Evolutionary conservation across 2,329 filamentous ascomycete genomes (phyloP), one percentile per base, ranked within the genome.

Genomic region (Curvularia sp.): DNA sequence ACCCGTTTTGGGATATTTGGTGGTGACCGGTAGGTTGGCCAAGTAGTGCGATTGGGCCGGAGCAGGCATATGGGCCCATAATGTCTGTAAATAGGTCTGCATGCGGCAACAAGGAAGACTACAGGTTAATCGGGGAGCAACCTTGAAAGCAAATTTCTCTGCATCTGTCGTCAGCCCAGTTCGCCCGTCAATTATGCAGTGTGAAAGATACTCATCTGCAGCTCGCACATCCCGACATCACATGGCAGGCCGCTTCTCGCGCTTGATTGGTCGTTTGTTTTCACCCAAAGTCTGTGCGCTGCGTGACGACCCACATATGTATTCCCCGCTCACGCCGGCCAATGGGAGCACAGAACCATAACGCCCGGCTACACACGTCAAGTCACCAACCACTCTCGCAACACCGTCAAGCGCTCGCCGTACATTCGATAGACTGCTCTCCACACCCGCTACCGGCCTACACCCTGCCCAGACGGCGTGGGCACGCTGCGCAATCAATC

Each of bases 371-470:
- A 66, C 68, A 72, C 74, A 59, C 63, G 55, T 58, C 59, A 56
- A 49, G 60, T 53, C 58, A 64, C 66, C 70, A 53, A 72, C 74
- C 74, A 77, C 72, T 76, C 70, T 43, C 59, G 51, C 64, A 57
- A 56, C 67, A 60, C 67, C 64, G 41, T 70, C 67, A 74, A 76
- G 73, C 74, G 73, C 74, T 76, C 68, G 67, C 50, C 60, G 60
- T 51, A 65, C 66, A 60, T 70, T 74, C 73, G 63, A 76, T 76
- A 75, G 71, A 74, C 68, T 68, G 64, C 66, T 67, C 60, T 66
- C 69, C 69, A 70, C 73, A 63, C 49, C 57, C 50, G 61, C 55
- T 59, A 61, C 68, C 65, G 59, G 67, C 63, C 61, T 62, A 46
- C 67, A 69, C 70, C 72, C 72, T 72, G 72, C 68, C 54, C 60